Percentiles rank a stretch among this genome's conserved stretches.
Conservation (phyloP, 2,329 filamentous ascomycete genomes). For the Cordyceps fumosorosea region DNA sequence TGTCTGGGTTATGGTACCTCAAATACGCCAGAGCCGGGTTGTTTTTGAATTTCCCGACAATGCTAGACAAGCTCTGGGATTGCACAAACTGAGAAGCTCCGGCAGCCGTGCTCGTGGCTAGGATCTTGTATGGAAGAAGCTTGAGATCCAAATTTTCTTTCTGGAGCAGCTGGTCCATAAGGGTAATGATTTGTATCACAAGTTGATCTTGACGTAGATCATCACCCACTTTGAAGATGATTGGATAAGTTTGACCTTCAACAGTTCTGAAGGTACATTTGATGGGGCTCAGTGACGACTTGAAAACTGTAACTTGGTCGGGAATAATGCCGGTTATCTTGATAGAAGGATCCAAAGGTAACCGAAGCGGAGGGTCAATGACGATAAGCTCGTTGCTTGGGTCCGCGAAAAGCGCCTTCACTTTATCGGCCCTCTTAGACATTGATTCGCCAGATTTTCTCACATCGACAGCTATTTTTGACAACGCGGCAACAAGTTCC, state of each 20-base stretch:
- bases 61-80: conserved; percentile 75
- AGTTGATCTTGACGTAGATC: conserved; percentile 95
- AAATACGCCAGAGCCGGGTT: conserved; percentile 76
- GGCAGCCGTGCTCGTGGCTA: conserved; percentile 83
- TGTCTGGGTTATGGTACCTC: conserved; percentile 82
- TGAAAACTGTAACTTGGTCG: conserved; percentile 87
- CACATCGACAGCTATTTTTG: conserved; percentile 83
- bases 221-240: conserved; percentile 96
- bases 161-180: conserved; percentile 92
- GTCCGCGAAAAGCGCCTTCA: conserved; percentile 80
- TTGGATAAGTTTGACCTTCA: conserved; percentile 71
- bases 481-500: conserved; percentile 79
- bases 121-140: conserved; percentile 89
- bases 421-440: conserved; percentile 70
- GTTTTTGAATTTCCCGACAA: conserved; percentile 72
- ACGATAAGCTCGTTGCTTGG: conserved; percentile 79
- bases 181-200: conserved; percentile 91
- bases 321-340: conserved; percentile 72
- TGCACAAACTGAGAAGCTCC: conserved; percentile 92
- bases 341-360: conserved; percentile 82
- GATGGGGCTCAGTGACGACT: conserved; percentile 87
- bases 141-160: conserved; percentile 97
- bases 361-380: conserved; percentile 79
- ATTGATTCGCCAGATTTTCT: conserved; percentile 73
- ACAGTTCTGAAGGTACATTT: conserved; percentile 84